Conservation (phyloP, 2,329 filamentous ascomycete species). For the Didymella segeticola region DNA sequence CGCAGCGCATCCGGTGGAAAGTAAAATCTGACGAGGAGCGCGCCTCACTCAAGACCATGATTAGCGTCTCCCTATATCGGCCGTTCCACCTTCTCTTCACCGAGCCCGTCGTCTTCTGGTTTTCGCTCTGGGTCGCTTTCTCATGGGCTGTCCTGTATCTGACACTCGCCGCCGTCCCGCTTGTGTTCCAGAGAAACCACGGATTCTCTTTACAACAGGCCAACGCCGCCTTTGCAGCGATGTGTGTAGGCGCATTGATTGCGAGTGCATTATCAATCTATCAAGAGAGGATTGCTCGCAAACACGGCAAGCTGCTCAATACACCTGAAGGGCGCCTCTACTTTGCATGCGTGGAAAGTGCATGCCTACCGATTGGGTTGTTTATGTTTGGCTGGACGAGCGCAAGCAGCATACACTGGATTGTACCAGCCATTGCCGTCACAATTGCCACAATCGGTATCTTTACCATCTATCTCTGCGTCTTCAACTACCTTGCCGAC, state of each 20-base stretch:
- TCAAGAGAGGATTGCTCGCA: constrained; percentile 71
- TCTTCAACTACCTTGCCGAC: constrained; percentile 93
- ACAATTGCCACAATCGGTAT: constrained; percentile 82
- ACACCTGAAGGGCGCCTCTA: constrained; percentile 80
- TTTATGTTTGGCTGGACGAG: constrained; percentile 82
- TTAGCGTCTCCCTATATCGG: constrained; percentile 74
- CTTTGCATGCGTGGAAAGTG: constrained; percentile 78
- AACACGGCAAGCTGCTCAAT: constrained; percentile 46
- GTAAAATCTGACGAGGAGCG: constrained; percentile 81
- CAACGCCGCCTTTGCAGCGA: constrained; percentile 75
- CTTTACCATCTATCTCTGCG: constrained; percentile 77
- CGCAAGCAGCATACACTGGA: constrained; percentile 70
- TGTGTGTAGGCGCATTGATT: constrained; percentile 70
- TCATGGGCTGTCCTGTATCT: constrained; percentile 89
- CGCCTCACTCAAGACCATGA: constrained; percentile 70
- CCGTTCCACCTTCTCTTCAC: constrained; percentile 81
- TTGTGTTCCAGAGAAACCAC: constrained; percentile 75
- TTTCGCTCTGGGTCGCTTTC: constrained; percentile 89
- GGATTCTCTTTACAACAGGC: constrained; percentile 71
- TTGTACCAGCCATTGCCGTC: constrained; percentile 73
- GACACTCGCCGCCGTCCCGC: constrained; percentile 79
- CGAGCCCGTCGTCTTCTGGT: constrained; percentile 82
- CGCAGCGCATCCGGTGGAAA: constrained; percentile 75
- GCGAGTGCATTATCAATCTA: constrained; percentile 73
- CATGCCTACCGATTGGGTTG: constrained; percentile 78